Base-by-base conservation (phyloP, 768 basidiomycete species). In the Boletus fagicola region DNA sequence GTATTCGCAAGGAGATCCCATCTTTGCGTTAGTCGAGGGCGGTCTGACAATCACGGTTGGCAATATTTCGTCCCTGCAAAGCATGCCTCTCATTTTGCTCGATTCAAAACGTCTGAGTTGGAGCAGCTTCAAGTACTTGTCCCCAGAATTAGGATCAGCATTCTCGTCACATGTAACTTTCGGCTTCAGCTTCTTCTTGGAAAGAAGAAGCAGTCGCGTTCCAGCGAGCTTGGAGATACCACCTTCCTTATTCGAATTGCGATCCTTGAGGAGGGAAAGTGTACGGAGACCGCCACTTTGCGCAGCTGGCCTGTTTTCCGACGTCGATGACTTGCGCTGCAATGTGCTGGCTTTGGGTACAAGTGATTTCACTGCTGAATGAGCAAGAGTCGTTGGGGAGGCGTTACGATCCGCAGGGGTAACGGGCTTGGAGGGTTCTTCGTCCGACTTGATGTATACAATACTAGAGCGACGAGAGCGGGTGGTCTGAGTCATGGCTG, bases 51-150 rank as follows among this genome's bases (percentile, higher is more conserved):
- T 77, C 30, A 87, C 83, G 40, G 80, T 77, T 33, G 86, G 85
- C 31, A 87, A 71, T 50, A 78, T 74, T 74, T 85, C 85, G 39
- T 70, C 72, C 69, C 79, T 78, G 65, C 83, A 76, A 60, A 86
- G 77, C 54, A 77, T 63, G 46, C 80, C 85, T 53, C 85, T 82
- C 68, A 81, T 70, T 71, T 83, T 86, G 67, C 76, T 78, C 35
- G 87, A 87, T 59, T 88, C 85, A 36, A 81, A 84, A 61, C 85
- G 76, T 47, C 74, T 75, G 57, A 90, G 82, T 61, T 75, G 80
- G 63, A 88, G 72, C 58, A 83, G 79, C 77, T 80, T 86, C 72
- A 86, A 62, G 62, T 78, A 76, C 69, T 77, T 80, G 70, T 71
- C 77, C 62, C 68, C 72, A 59, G 69, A 72, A 62, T 65, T 58